These are phyloP conservation scores for Bryopsis sp. DNA, from an alignment of 139 green algal genomes.

Conservation along the genomic window DNA sequence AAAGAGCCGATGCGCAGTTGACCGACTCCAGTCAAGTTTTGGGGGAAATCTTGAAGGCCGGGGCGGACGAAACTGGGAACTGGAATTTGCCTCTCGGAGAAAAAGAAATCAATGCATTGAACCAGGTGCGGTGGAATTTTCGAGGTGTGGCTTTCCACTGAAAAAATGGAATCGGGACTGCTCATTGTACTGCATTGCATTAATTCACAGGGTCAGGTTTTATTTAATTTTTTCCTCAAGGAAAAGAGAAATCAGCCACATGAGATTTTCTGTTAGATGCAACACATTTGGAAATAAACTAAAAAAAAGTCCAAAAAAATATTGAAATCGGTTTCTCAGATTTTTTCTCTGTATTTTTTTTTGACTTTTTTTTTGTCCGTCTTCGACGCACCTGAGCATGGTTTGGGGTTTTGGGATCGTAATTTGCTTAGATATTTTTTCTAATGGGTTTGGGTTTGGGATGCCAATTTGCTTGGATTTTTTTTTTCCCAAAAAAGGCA, in stretches of 20 bases:
- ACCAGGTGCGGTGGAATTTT: conserved; percentile 17
- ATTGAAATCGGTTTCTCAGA: too few species aligned
- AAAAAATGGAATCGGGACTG: too few species aligned
- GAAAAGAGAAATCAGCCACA: too few species aligned
- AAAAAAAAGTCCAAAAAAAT: not conserved
- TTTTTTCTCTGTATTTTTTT: too few species aligned
- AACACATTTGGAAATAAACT: not conserved
- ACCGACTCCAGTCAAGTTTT: conserved; percentile 45
- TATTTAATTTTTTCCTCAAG: too few species aligned
- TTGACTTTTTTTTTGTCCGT: too few species aligned
- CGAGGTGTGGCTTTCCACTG: not conserved
- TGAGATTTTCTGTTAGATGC: too few species aligned
- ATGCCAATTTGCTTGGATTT: not conserved
- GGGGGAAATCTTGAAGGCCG: conserved; percentile 67
- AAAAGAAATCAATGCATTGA: conserved; percentile 46
- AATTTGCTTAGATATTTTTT: too few species aligned
- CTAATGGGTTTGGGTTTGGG: not conserved
- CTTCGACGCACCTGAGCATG: too few species aligned
- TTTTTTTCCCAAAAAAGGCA: conserved; percentile 21
- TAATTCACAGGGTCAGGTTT: too few species aligned
- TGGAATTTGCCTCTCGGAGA: conserved; percentile 74
- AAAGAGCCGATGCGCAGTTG: conserved; percentile 63
- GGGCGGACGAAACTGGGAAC: conserved; percentile 67
- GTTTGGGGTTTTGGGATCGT: too few species aligned
- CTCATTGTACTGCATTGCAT: too few species aligned